Evolutionary conservation across 805 yeast species (phyloP).

Genomic region (Jamesozyma lodderae): DNA sequence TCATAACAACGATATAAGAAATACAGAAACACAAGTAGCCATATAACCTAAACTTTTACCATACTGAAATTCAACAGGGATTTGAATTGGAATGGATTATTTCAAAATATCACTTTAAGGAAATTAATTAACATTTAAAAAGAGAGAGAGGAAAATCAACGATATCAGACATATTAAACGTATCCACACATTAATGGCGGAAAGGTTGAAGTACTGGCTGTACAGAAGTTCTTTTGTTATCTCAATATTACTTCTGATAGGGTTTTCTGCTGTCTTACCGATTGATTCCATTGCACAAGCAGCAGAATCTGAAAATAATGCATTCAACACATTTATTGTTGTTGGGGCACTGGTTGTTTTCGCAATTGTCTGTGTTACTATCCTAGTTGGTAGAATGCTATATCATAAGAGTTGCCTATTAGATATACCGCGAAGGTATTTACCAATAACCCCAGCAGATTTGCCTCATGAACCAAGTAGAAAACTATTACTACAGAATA

Average conservation of each 20-base stretch:
- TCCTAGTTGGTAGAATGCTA: conserved; percentile 53
- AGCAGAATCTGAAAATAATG: conserved; percentile 46
- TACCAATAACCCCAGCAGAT: conserved; percentile 58
- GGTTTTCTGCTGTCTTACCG: conserved; percentile 63
- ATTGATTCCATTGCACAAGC: conserved; percentile 67
- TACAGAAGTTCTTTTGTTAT: conserved; percentile 13
- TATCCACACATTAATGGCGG: too few relatives aligned
- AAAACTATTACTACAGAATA: conserved; percentile 33
- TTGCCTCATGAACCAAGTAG: conserved; percentile 40
- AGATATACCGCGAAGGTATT: conserved; percentile 71
- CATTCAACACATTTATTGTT: conserved; percentile 73
- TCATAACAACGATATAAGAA: too few relatives aligned
- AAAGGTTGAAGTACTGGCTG: conserved; percentile 10
- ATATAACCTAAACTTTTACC: too few relatives aligned
- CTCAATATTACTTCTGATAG: conserved; percentile 36
- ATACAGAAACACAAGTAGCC: too few relatives aligned
- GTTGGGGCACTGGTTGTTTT: conserved; percentile 61
- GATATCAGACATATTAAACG: too few relatives aligned
- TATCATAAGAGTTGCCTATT: conserved; percentile 48
- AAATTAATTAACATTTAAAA: too few relatives aligned
- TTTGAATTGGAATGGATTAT: too few relatives aligned
- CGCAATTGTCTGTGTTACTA: conserved; percentile 38
- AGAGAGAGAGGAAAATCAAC: too few relatives aligned
- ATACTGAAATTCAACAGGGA: too few relatives aligned
- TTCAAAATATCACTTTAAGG: too few relatives aligned